Conservation (phyloP, 2,329 filamentous ascomycete species). For the Harringtonia aguacate region DNA sequence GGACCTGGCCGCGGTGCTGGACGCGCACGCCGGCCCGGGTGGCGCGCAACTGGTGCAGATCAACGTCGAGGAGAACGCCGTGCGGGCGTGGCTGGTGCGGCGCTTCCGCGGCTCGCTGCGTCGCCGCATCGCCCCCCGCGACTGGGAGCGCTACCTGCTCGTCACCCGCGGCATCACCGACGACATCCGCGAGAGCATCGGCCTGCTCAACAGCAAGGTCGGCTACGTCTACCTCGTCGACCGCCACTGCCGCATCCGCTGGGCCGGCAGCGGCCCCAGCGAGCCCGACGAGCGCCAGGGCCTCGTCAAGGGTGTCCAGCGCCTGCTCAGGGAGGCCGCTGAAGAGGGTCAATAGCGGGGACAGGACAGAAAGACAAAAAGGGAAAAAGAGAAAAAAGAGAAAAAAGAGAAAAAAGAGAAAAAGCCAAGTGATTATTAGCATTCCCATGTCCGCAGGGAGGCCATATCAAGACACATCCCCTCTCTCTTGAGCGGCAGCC, state of each 20-base stretch:
- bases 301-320: slow-evolving; percentile 52
- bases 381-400: no score
- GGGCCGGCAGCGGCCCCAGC: slow-evolving; percentile 74
- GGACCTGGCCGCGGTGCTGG: slow-evolving; percentile 53
- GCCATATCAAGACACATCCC: no score
- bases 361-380: no score
- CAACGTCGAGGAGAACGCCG: slow-evolving; percentile 73
- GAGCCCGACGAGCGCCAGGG: slow-evolving; percentile 55
- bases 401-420: no score
- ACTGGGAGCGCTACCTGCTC: slow-evolving; percentile 52
- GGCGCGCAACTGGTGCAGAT: slow-evolving; percentile 66
- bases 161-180: slow-evolving; percentile 48
- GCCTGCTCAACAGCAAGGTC: slow-evolving; percentile 78
- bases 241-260: slow-evolving; percentile 76
- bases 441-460: no score
- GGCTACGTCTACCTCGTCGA: slow-evolving; percentile 92
- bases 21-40: slow-evolving; percentile 30
- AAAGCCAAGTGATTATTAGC: no score
- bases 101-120: slow-evolving; percentile 46
- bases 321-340: slow-evolving; percentile 36
- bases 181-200: slow-evolving; percentile 51
- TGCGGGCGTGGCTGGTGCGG: slow-evolving; percentile 51
- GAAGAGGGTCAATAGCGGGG: background rate
- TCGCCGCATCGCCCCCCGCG: slow-evolving; percentile 34
- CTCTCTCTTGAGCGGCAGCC: no score